Percentiles rank a stretch among this genome's conserved stretches.
phyloP scores from a whole-genome alignment of 805 yeast species.

The Metschnikowia koreensis region DNA sequence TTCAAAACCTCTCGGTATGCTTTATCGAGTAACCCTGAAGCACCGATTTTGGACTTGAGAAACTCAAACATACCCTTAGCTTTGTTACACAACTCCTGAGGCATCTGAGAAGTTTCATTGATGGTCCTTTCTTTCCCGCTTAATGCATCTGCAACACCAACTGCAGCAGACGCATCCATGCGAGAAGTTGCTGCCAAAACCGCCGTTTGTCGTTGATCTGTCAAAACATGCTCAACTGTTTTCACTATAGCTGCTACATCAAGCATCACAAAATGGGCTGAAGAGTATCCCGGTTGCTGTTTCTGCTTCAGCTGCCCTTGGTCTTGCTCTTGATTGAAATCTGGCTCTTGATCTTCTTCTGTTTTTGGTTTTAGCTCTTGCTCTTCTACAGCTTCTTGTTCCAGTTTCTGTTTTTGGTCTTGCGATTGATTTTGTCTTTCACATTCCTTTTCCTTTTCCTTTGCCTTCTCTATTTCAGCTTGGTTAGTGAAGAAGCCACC shows the following conservation, averaged over 20 bases:
- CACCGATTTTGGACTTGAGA: neutral
- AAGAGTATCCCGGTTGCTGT: neutral
- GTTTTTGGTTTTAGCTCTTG: too few species aligned
- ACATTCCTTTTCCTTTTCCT: too few species aligned
- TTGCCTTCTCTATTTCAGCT: neutral
- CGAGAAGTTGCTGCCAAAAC: neutral
- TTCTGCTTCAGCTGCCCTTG: neutral
- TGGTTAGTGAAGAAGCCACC: neutral
- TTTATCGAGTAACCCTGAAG: constrained; percentile 1
- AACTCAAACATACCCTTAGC: neutral
- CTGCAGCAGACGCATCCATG: neutral
- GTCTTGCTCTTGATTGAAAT: neutral
- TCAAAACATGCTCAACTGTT: neutral
- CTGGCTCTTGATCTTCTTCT: too few species aligned
- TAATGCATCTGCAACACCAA: neutral
- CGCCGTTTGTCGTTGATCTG: neutral
- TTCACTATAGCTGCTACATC: neutral
- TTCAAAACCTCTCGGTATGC: constrained; percentile 1
- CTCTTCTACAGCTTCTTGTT: too few species aligned
- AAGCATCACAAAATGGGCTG: neutral
- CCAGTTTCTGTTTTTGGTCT: too few species aligned
- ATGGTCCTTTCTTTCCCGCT: neutral
- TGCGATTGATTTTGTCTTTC: too few species aligned
- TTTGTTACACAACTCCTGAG: neutral
- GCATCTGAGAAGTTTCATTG: neutral